These are phyloP conservation scores for Pseudoneurospora amorphoporcata DNA, from an alignment of 495 filamentous ascomycete genomes.

Conservation along the genomic window DNA sequence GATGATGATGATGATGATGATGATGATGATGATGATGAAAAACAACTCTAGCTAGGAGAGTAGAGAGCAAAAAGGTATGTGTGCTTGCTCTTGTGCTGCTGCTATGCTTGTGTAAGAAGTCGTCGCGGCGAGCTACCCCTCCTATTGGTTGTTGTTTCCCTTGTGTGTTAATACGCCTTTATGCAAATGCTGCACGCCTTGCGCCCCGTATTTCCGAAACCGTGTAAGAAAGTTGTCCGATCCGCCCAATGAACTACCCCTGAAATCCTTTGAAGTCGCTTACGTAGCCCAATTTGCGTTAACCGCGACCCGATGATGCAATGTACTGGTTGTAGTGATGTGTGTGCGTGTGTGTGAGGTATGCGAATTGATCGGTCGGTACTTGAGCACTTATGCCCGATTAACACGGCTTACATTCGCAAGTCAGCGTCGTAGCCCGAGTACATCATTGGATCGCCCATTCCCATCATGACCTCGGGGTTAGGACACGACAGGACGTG, in stretches of 20 bases:
- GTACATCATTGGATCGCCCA: constrained; percentile 38
- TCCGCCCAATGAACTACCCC: not conserved
- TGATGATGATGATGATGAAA: not conserved
- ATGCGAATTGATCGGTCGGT: not conserved
- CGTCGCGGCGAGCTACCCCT: not conserved
- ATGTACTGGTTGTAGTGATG: not conserved
- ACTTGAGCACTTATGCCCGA: not conserved
- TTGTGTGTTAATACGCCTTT: not conserved
- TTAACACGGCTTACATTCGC: not conserved
- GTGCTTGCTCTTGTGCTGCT: not conserved
- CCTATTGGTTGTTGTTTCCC: not conserved
- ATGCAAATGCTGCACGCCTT: not conserved
- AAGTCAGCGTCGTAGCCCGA: not conserved
- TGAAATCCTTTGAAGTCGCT: not conserved
- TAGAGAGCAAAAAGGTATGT: not conserved
- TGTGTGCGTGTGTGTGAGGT: not conserved
- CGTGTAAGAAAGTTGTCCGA: not conserved
- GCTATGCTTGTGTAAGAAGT: not conserved
- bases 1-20: not conserved
- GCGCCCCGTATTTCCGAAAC: not conserved
- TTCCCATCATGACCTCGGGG: constrained; percentile 39
- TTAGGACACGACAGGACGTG: constrained; percentile 33
- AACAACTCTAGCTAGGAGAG: not conserved
- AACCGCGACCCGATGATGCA: not conserved
- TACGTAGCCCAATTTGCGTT: not conserved